Percentiles rank a stretch among this genome's conserved stretches.
Conservation (phyloP, 345 rosid species). For the Citropsis articulata region DNA sequence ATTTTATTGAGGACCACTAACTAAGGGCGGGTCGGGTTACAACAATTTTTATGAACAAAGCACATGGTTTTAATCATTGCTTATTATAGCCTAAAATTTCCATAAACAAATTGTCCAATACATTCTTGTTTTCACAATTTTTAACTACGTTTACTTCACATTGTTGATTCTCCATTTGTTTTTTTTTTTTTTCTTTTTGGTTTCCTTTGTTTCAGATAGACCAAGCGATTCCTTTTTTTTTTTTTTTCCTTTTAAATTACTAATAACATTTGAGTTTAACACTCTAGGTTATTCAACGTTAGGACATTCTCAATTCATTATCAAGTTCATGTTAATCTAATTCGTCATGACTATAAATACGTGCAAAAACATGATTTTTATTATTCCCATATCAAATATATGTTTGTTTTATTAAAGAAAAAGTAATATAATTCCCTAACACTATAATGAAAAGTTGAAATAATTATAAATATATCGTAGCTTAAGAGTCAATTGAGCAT, state of each 20-base stretch:
- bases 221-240: too few relatives aligned
- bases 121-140: background rate
- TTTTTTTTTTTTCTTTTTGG: too few relatives aligned
- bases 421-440: too few relatives aligned
- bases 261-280: background rate
- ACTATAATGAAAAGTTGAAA: too few relatives aligned
- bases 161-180: background rate
- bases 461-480: too few relatives aligned
- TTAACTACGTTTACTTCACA: background rate
- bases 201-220: background rate
- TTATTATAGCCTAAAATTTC: too few relatives aligned
- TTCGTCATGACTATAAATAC: background rate
- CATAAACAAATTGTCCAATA: background rate
- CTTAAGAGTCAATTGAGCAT: too few relatives aligned
- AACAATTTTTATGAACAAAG: background rate
- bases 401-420: fast-evolving
- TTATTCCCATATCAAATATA: too few relatives aligned
- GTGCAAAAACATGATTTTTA: too few relatives aligned
- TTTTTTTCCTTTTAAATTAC: too few relatives aligned
- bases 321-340: background rate
- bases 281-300: background rate
- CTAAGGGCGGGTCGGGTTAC: background rate
- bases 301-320: background rate
- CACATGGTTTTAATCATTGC: slow-evolving; percentile 16
- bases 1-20: background rate